Conservation (phyloP, 129 eudicot genomes). For the Artemisia annua region DNA sequence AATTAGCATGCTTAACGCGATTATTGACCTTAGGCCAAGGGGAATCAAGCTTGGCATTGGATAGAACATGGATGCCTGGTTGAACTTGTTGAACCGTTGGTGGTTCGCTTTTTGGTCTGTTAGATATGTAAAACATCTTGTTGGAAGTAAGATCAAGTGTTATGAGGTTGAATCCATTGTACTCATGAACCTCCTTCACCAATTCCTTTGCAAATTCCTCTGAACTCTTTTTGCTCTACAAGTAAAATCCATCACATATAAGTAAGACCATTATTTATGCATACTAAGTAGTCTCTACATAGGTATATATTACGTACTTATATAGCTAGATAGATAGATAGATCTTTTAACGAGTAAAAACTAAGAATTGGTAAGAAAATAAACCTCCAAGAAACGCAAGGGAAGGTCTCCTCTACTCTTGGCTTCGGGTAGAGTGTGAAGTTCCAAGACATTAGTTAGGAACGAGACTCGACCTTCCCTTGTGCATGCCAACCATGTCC, state of each 20-base stretch:
- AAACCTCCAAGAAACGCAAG: constrained; percentile 64
- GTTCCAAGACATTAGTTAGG: constrained; percentile 75
- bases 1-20: too few species aligned
- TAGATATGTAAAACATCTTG: constrained; percentile 69
- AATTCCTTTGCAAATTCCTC: constrained; percentile 63
- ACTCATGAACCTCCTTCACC: constrained; percentile 64
- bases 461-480: constrained; percentile 64
- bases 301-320: not conserved
- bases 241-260: not conserved
- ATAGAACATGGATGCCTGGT: constrained; percentile 72
- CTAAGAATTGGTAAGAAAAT: not conserved
- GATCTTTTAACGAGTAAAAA: too few species aligned
- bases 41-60: constrained; percentile 63
- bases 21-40: constrained; percentile 81
- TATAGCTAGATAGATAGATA: too few species aligned
- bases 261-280: not conserved
- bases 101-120: constrained; percentile 64
- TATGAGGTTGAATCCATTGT: constrained; percentile 75
- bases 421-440: constrained; percentile 44
- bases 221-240: constrained; percentile 63
- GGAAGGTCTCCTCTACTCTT: constrained; percentile 80
- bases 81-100: constrained; percentile 54
- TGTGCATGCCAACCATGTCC: constrained; percentile 79
- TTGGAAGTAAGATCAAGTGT: constrained; percentile 59
- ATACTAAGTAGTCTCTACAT: not conserved